These are phyloP conservation scores for Gossypium trilobum DNA, from an alignment of 441 rosid species.

Conservation along the genomic window DNA sequence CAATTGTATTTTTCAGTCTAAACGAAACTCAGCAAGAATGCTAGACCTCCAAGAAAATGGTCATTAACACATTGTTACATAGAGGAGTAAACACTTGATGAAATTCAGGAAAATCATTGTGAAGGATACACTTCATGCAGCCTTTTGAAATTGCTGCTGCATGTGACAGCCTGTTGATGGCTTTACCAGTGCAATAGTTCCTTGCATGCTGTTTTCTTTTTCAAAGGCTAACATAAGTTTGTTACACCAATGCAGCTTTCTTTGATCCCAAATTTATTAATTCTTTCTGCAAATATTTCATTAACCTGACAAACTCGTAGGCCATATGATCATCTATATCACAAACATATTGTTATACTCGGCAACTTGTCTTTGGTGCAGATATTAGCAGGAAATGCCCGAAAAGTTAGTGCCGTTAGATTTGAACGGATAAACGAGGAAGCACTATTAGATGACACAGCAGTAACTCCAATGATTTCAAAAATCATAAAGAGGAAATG, in stretches of 20 bases:
- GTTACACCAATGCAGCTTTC: not conserved
- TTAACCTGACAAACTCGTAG: not conserved
- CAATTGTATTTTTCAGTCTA: no score
- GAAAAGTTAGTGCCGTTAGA: slow-evolving; percentile 88
- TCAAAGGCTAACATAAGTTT: not conserved
- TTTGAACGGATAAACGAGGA: slow-evolving; percentile 62
- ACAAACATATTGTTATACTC: not conserved
- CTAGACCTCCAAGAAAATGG: no score
- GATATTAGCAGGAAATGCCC: slow-evolving; percentile 93
- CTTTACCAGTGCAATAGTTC: not conserved
- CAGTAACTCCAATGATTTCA: slow-evolving; percentile 65
- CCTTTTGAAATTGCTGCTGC: slow-evolving; percentile 4
- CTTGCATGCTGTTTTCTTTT: not conserved
- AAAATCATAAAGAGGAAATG: slow-evolving; percentile 68
- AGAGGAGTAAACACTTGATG: no score
- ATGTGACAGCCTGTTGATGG: not conserved
- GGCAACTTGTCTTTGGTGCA: slow-evolving; percentile 24
- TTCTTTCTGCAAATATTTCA: not conserved
- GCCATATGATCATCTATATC: not conserved
- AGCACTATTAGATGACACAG: slow-evolving; percentile 44
- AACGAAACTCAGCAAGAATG: no score
- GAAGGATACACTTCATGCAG: not conserved
- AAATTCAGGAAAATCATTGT: no score
- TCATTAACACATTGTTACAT: no score
- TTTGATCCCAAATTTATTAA: not conserved